Evolutionary conservation across 2,329 filamentous ascomycete species (phyloP).

Genomic region (Epichloe elymi): DNA sequence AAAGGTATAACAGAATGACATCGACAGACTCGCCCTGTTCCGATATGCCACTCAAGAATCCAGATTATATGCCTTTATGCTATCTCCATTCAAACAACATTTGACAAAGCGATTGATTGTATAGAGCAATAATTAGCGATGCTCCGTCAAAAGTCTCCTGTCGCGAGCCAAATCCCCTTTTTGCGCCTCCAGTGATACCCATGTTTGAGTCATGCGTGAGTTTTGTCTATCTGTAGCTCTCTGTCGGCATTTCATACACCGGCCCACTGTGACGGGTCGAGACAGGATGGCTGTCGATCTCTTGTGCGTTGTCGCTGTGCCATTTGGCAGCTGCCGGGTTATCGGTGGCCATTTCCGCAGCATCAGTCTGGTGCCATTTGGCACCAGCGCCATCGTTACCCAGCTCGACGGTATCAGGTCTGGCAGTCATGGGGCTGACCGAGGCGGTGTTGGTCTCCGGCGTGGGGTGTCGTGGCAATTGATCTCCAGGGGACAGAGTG

Average conservation of each 20-base stretch:
- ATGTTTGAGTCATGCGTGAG: neutral
- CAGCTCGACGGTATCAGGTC: conserved; percentile 8
- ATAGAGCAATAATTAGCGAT: neutral
- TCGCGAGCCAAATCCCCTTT: neutral
- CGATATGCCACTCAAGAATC: neutral
- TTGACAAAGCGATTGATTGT: neutral
- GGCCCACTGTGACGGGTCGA: conserved; percentile 20
- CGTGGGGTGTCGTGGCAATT: conserved; percentile 14
- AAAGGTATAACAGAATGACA: neutral
- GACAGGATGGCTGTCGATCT: conserved; percentile 25
- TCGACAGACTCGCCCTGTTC: neutral
- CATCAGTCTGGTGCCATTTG: conserved; percentile 5
- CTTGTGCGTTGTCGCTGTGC: conserved; percentile 22
- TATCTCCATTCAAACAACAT: neutral
- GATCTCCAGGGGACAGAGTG: conserved; percentile 9
- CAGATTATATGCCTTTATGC: neutral
- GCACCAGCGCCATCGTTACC: conserved; percentile 6
- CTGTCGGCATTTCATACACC: conserved; percentile 30
- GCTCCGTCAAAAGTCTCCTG: neutral
- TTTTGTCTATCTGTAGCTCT: conserved; percentile 20
- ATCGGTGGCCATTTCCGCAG: conserved; percentile 21
- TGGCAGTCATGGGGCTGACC: conserved; percentile 7
- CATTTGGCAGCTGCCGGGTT: conserved; percentile 18
- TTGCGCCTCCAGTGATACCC: neutral
- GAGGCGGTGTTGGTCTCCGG: conserved; percentile 10